Evolutionary conservation across 495 filamentous ascomycete genomes (phyloP).

Genomic region (Xylaria nigripes): DNA sequence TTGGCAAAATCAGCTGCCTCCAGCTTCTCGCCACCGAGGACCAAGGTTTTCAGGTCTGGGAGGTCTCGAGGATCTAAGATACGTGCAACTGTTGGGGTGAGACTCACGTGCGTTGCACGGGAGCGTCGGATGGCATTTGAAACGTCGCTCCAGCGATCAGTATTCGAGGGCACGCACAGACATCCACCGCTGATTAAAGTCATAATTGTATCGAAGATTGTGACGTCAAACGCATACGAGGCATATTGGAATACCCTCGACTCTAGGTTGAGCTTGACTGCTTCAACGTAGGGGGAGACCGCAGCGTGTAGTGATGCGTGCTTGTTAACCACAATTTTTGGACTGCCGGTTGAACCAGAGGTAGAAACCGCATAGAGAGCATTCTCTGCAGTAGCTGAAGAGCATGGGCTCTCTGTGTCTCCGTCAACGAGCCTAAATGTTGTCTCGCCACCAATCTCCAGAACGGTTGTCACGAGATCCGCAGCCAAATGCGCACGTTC

Average conservation of each 20-base stretch:
- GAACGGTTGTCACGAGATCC: no score
- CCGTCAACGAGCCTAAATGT: no score
- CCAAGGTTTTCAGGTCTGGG: slow-evolving; percentile 31
- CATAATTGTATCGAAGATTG: background rate
- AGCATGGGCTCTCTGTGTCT: no score
- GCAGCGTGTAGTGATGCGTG: background rate
- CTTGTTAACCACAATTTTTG: background rate
- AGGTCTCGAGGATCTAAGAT: slow-evolving; percentile 36
- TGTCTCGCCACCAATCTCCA: no score
- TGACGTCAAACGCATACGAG: background rate
- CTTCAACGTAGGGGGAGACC: background rate
- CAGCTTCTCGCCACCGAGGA: slow-evolving; percentile 36
- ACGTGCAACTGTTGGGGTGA: slow-evolving; percentile 49
- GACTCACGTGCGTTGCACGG: slow-evolving; percentile 34
- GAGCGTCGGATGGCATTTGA: no score
- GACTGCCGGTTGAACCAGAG: background rate
- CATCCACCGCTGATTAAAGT: background rate
- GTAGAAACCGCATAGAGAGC: background rate
- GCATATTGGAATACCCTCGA: background rate
- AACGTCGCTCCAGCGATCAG: background rate
- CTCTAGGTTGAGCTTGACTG: background rate
- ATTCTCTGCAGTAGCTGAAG: background rate
- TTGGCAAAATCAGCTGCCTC: slow-evolving; percentile 26
- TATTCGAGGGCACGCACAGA: background rate
- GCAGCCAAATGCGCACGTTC: no score